These are phyloP conservation scores for Psilocybe subaeruginosa DNA, from an alignment of 768 basidiomycete genomes.

Conservation along the genomic window DNA sequence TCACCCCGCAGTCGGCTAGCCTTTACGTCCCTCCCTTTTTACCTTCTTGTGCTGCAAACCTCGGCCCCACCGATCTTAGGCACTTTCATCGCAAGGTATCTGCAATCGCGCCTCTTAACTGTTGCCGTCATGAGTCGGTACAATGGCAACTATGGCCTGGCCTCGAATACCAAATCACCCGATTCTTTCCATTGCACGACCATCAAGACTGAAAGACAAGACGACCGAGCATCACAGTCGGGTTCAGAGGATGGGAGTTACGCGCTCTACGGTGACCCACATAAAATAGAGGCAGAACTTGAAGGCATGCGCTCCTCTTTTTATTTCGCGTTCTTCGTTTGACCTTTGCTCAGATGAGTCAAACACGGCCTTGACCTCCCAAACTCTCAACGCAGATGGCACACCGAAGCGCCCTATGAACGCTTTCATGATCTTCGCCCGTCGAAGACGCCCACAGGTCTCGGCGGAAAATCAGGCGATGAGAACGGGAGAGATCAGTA, in stretches of 20 bases:
- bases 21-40: slow-evolving; percentile 18
- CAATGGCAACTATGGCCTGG: slow-evolving; percentile 20
- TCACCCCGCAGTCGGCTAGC: slow-evolving; percentile 36
- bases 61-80: slow-evolving; percentile 11
- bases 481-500: slow-evolving; percentile 90
- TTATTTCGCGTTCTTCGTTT: background rate
- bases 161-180: slow-evolving; percentile 25
- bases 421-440: slow-evolving; percentile 93
- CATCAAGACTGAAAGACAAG: slow-evolving; percentile 32
- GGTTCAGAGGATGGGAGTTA: slow-evolving; percentile 60
- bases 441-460: slow-evolving; percentile 80
- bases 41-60: slow-evolving; percentile 10
- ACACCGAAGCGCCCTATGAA: slow-evolving; percentile 93
- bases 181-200: slow-evolving; percentile 26
- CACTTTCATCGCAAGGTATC: background rate
- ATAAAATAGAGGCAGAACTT: slow-evolving; percentile 43
- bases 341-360: slow-evolving; percentile 31
- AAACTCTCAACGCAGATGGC: slow-evolving; percentile 84
- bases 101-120: slow-evolving; percentile 10
- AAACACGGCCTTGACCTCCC: slow-evolving; percentile 60
- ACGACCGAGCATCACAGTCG: slow-evolving; percentile 54
- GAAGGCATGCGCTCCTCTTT: slow-evolving; percentile 41
- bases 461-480: slow-evolving; percentile 86
- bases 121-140: slow-evolving; percentile 32
- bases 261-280: slow-evolving; percentile 34